A percentile compares a stretch with the other conserved stretches of the same genome.
Conservation (phyloP, 768 basidiomycete species). For the Macrolepiota fuliginosa region DNA sequence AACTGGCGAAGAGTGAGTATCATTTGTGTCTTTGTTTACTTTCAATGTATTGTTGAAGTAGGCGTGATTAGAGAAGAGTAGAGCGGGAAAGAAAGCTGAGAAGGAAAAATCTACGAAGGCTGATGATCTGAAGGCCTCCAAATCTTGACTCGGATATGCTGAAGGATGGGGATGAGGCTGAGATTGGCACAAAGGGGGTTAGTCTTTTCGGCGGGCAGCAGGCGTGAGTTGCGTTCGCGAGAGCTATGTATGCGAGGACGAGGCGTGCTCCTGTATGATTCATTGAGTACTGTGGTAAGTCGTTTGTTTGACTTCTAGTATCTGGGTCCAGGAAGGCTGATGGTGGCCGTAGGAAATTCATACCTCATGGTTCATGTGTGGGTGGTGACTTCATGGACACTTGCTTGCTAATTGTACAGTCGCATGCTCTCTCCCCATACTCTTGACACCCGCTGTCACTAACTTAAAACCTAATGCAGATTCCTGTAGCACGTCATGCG, state of each 20-base stretch:
- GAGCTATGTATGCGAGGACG: constrained; percentile 75
- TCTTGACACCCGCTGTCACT: constrained; percentile 22
- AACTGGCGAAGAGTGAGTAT: constrained; percentile 28
- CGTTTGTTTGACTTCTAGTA: neutral
- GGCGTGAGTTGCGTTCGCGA: constrained; percentile 79
- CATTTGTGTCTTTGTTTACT: too few relatives aligned
- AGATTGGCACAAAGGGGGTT: constrained; percentile 69
- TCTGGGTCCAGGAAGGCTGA: neutral
- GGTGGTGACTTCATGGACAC: constrained; percentile 27
- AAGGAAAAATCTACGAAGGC: constrained; percentile 39
- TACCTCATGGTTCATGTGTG: constrained; percentile 30
- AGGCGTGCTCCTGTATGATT: constrained; percentile 74
- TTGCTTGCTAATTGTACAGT: constrained; percentile 30
- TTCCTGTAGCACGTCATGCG: too few relatives aligned
- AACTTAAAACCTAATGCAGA: too few relatives aligned
- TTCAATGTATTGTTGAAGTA: too few relatives aligned
- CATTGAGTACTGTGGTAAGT: constrained; percentile 77
- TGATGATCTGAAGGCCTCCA: constrained; percentile 66
- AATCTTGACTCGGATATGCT: constrained; percentile 76
- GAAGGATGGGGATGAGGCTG: constrained; percentile 83
- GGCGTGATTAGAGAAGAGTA: too few relatives aligned
- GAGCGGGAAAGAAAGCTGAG: constrained; percentile 25
- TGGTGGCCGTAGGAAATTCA: constrained; percentile 26
- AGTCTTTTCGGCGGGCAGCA: constrained; percentile 82
- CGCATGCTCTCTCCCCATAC: constrained; percentile 16